These are phyloP conservation scores for Aspergillus quadrilineatus DNA, from an alignment of 2,329 filamentous ascomycete species.

Conservation along the genomic window DNA sequence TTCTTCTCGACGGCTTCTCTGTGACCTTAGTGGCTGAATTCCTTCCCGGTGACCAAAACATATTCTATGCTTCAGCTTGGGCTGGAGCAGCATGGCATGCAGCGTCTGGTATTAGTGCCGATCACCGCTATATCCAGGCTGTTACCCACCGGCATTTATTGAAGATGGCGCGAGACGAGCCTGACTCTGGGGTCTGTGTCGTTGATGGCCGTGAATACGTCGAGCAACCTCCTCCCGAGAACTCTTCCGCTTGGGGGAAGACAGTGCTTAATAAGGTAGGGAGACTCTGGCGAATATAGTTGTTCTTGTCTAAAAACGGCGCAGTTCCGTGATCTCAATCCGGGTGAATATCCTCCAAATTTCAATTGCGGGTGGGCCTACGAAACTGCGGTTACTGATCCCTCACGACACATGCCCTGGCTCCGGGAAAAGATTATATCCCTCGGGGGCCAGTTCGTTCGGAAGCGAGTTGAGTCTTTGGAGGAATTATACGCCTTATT, in stretches of 20 bases:
- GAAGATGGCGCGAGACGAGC: conserved; percentile 36
- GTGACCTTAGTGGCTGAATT: conserved; percentile 39
- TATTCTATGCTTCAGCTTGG: conserved; percentile 41
- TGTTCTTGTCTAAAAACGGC: neutral
- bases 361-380: conserved; percentile 39
- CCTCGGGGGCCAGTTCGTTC: conserved; percentile 36
- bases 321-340: conserved; percentile 31
- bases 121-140: conserved; percentile 38
- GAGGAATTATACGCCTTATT: conserved; percentile 36
- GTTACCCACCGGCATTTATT: conserved; percentile 36
- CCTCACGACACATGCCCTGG: conserved; percentile 40
- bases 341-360: conserved; percentile 33
- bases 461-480: conserved; percentile 34
- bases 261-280: conserved; percentile 36
- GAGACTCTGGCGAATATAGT: neutral
- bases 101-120: conserved; percentile 35
- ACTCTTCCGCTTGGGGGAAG: conserved; percentile 38
- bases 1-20: conserved; percentile 36
- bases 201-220: conserved; percentile 38
- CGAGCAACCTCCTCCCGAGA: conserved; percentile 31
- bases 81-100: conserved; percentile 43
- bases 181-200: conserved; percentile 35
- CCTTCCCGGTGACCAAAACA: conserved; percentile 37
- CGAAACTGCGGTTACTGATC: conserved; percentile 39
- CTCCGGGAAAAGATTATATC: conserved; percentile 29